A percentile compares a stretch with the other conserved stretches of the same genome.
Evolutionary conservation across 2,329 filamentous ascomycete genomes (phyloP).

Genomic region (Colletotrichum sidae): DNA sequence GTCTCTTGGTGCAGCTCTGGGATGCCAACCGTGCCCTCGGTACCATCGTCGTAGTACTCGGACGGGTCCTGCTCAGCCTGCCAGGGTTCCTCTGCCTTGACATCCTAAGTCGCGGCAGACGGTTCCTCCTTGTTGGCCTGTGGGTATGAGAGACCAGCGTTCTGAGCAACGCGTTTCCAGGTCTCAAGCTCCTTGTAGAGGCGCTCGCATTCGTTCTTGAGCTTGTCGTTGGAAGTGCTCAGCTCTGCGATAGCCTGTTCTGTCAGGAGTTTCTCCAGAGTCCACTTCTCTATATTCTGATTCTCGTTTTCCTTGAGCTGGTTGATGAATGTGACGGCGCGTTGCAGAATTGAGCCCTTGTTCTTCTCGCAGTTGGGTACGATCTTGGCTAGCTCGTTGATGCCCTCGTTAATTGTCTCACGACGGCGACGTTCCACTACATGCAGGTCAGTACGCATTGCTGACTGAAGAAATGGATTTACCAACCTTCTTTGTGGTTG

Average conservation of each 20-base stretch:
- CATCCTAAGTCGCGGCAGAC: conserved; percentile 34
- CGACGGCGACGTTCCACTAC: conserved; percentile 94
- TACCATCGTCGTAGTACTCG: background rate
- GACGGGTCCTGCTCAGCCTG: background rate
- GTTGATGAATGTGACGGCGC: conserved; percentile 92
- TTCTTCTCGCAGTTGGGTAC: conserved; percentile 99
- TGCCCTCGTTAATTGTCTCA: conserved; percentile 98
- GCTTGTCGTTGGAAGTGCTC: conserved; percentile 86
- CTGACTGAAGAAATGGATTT: background rate
- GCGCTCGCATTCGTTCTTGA: conserved; percentile 83
- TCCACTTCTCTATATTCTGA: conserved; percentile 95
- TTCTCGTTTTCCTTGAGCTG: conserved; percentile 95
- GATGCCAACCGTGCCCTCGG: background rate
- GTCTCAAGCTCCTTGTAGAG: conserved; percentile 82
- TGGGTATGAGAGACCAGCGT: conserved; percentile 63
- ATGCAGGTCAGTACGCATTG: conserved; percentile 40
- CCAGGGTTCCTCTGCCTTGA: conserved; percentile 6
- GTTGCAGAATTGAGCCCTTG: conserved; percentile 95
- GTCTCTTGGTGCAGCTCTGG: background rate
- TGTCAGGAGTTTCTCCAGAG: conserved; percentile 87
- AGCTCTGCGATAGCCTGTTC: conserved; percentile 92
- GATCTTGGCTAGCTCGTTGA: conserved; percentile 97
- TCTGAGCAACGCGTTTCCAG: conserved; percentile 79
- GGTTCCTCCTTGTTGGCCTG: conserved; percentile 44
- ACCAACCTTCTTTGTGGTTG: conserved; percentile 96